Evolutionary conservation across 2,329 filamentous ascomycete genomes (phyloP).

Genomic region (Trichoderma sp.): DNA sequence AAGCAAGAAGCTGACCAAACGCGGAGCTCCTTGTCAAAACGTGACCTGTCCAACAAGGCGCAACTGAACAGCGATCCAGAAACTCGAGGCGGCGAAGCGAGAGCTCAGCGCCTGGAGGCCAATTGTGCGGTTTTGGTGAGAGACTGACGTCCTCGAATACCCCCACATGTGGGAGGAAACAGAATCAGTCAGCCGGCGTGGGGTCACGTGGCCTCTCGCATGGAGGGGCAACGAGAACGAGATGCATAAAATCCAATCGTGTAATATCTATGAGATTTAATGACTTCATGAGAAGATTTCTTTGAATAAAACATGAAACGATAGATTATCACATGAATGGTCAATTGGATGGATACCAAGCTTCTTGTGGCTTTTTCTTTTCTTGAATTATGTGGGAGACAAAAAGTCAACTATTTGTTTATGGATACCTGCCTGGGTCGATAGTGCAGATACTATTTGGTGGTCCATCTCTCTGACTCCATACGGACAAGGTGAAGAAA

Average conservation of each 20-base stretch:
- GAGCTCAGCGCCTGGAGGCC: constrained; percentile 10
- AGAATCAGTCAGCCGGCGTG: constrained; percentile 17
- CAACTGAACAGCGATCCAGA: constrained; percentile 18
- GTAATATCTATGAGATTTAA: not conserved
- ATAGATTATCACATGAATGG: not conserved
- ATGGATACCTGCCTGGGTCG: not conserved
- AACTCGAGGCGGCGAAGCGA: constrained; percentile 14
- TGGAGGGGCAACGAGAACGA: not conserved
- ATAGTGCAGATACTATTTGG: not conserved
- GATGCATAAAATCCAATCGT: not conserved
- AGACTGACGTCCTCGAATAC: constrained; percentile 21
- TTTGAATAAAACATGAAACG: not conserved
- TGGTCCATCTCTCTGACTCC: not conserved
- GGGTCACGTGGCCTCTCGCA: constrained; percentile 13
- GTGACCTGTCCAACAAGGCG: constrained; percentile 4
- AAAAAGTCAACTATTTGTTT: not conserved
- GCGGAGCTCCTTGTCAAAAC: not conserved
- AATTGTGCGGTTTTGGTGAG: constrained; percentile 15
- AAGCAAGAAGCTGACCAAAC: constrained; percentile 23
- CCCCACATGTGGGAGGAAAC: constrained; percentile 15
- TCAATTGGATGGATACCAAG: not conserved
- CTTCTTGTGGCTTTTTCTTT: not conserved
- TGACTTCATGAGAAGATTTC: not conserved
- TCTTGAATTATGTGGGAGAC: not conserved
- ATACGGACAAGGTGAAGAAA: not conserved